Conservation (phyloP, 2,329 filamentous ascomycete species). For the Hirsutella minnesotensis region DNA sequence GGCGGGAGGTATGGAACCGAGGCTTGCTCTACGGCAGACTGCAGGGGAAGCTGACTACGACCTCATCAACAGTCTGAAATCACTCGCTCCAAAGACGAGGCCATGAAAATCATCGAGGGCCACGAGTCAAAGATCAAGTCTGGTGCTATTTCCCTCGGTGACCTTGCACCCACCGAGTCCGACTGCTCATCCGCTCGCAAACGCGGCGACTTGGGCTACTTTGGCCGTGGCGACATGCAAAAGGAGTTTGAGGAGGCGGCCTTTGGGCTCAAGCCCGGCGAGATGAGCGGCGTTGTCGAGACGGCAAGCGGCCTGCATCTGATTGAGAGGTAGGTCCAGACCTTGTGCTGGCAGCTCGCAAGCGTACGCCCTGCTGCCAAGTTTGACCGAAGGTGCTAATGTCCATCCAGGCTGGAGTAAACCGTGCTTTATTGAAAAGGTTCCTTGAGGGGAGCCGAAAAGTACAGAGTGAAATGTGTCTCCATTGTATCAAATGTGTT, state of each 20-base stretch:
- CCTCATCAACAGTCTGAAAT: conserved; percentile 52
- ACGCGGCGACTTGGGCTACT: conserved; percentile 88
- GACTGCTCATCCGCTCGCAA: conserved; percentile 95
- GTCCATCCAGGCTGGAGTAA: no score
- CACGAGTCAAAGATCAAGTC: conserved; percentile 68
- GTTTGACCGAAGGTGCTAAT: no score
- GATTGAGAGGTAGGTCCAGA: conserved; percentile 70
- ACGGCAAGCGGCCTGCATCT: conserved; percentile 91
- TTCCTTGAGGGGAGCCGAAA: no score
- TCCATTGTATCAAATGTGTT: no score
- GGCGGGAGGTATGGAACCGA: conserved; percentile 56
- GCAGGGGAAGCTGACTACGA: background rate
- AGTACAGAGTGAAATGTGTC: no score
- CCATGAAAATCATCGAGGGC: conserved; percentile 60
- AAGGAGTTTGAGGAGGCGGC: conserved; percentile 96
- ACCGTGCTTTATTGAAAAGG: no score
- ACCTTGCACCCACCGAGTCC: conserved; percentile 78
- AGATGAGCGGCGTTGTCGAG: conserved; percentile 79
- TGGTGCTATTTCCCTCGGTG: conserved; percentile 58
- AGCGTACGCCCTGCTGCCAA: no score
- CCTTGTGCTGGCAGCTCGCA: background rate
- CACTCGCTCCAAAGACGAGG: conserved; percentile 79
- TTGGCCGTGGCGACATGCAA: conserved; percentile 93
- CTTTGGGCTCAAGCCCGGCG: conserved; percentile 75
- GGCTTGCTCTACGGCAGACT: no score